Evolutionary conservation across 2,329 filamentous ascomycete species (phyloP).

Genomic region (Domatiomyces globalis): DNA sequence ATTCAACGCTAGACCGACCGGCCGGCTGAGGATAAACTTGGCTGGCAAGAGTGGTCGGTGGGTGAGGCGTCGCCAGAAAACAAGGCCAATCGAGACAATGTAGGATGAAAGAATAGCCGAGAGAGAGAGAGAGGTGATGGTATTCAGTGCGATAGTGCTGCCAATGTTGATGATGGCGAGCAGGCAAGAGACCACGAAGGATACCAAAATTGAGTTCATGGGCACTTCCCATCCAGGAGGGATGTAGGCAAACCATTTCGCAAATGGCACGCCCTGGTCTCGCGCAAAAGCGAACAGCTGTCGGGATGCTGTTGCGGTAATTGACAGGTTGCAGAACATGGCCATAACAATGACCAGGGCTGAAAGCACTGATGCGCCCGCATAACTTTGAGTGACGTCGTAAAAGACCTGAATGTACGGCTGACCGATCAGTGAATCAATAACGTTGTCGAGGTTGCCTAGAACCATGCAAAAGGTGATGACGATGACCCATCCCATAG

Average conservation of each 20-base stretch:
- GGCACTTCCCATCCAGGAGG: conserved; percentile 16
- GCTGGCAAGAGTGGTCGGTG: conserved; percentile 23
- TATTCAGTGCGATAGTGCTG: conserved; percentile 28
- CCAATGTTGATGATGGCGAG: conserved; percentile 25
- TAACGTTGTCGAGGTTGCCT: conserved; percentile 23
- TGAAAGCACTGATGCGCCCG: conserved; percentile 23
- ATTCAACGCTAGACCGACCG: conserved; percentile 28
- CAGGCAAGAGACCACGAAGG: conserved; percentile 32
- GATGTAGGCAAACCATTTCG: conserved; percentile 17
- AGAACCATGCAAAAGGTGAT: conserved; percentile 26
- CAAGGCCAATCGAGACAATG: conserved; percentile 24
- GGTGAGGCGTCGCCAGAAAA: conserved; percentile 25
- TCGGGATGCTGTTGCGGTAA: conserved; percentile 26
- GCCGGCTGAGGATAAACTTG: conserved; percentile 26
- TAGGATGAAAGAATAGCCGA: conserved; percentile 29
- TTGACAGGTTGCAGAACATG: conserved; percentile 21
- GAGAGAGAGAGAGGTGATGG: conserved; percentile 28
- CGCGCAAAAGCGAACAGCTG: conserved; percentile 30
- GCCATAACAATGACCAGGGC: conserved; percentile 23
- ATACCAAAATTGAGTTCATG: conserved; percentile 24
- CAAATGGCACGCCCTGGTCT: conserved; percentile 28
- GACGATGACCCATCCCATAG: conserved; percentile 26
- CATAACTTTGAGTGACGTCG: conserved; percentile 21
- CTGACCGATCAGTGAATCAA: conserved; percentile 23
- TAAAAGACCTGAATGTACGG: conserved; percentile 28